Evolutionary conservation across 345 rosid genomes (phyloP).

Genomic region (Lepidium sativum): DNA sequence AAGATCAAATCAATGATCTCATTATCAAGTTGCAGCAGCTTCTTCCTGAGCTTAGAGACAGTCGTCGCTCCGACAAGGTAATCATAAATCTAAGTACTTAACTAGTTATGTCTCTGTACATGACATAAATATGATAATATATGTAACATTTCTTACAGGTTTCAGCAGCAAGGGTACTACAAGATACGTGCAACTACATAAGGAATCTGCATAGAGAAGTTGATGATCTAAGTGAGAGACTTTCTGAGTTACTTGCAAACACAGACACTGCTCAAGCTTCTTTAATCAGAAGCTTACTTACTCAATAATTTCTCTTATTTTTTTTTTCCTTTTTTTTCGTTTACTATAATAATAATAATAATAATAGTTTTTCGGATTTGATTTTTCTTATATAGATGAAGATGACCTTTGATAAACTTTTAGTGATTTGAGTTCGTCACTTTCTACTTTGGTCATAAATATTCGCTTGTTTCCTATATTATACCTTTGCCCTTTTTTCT

Average conservation of each 20-base stretch:
- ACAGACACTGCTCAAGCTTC: constrained; percentile 77
- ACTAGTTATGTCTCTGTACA: not conserved
- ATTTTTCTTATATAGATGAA: constrained; percentile 9
- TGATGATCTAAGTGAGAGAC: constrained; percentile 70
- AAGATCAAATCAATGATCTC: constrained; percentile 82
- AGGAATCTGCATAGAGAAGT: constrained; percentile 70
- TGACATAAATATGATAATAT: not conserved
- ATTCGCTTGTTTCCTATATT: constrained; percentile 22
- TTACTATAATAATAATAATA: not conserved
- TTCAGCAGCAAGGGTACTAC: constrained; percentile 61
- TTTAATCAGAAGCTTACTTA: constrained; percentile 55
- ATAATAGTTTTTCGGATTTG: constrained; percentile 5
- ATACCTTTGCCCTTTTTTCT: constrained; percentile 8
- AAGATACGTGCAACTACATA: constrained; percentile 81
- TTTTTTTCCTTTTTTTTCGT: not conserved
- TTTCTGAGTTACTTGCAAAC: constrained; percentile 61
- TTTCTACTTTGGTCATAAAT: constrained; percentile 21
- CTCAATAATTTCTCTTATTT: constrained; percentile 36
- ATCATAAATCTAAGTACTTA: constrained; percentile 1
- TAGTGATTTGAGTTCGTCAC: constrained; percentile 24
- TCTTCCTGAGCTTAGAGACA: constrained; percentile 63
- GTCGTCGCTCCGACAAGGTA: constrained; percentile 71
- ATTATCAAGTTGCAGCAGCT: constrained; percentile 73
- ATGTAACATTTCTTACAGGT: constrained; percentile 30
- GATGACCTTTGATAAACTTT: constrained; percentile 14